Evolutionary conservation across 305 asterid genomes (phyloP).

Genomic region (Ajuga reptans): DNA sequence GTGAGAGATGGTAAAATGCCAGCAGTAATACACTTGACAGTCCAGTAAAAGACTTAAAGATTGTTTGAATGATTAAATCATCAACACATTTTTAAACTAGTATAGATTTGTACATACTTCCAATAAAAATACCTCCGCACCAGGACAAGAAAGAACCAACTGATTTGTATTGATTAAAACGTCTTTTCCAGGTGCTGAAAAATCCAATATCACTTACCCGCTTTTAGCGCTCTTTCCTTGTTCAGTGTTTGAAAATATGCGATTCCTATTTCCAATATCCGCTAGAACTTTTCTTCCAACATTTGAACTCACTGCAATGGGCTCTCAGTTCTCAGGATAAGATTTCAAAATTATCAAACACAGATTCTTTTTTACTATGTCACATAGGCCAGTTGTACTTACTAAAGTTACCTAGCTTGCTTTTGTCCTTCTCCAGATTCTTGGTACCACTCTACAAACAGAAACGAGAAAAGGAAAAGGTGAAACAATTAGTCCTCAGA

Average conservation of each 20-base stretch:
- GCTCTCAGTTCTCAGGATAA: conserved; percentile 20
- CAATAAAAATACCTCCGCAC: neutral
- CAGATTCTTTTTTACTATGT: neutral
- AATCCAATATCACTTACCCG: conserved; percentile 40
- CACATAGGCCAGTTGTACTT: conserved; percentile 21
- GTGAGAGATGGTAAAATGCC: conserved; percentile 4
- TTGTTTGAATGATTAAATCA: neutral
- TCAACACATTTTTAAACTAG: neutral
- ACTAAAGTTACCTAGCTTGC: conserved; percentile 38
- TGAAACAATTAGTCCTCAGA: neutral
- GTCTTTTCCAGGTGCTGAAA: neutral
- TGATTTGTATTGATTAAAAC: neutral
- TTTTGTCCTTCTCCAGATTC: conserved; percentile 44
- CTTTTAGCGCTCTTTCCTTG: conserved; percentile 32
- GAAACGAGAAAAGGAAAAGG: conserved; percentile 15
- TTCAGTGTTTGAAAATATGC: conserved; percentile 35
- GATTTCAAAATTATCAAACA: conserved; percentile 1
- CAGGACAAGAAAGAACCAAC: neutral
- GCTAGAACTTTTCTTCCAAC: conserved; percentile 63
- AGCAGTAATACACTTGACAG: neutral
- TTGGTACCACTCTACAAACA: conserved; percentile 33
- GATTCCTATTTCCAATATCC: conserved; percentile 69
- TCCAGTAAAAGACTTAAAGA: neutral
- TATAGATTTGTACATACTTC: neutral
- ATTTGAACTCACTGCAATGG: conserved; percentile 43